Base-by-base conservation (phyloP, 495 filamentous ascomycete genomes). In the Neurospora cerealis region DNA sequence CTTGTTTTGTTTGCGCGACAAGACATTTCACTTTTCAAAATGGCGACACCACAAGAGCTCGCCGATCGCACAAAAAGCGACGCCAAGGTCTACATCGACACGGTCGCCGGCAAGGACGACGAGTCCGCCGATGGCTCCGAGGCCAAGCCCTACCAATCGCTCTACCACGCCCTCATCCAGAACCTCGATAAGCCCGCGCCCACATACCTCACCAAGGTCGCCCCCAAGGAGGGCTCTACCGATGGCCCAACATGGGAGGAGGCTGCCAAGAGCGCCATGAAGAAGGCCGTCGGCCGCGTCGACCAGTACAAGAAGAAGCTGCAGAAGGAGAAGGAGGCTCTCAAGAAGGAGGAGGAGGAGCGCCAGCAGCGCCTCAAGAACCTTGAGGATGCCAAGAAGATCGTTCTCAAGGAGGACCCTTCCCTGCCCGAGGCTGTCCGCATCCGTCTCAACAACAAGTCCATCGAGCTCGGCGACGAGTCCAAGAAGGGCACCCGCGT, bases 361-460 rank as follows among this genome's bases (percentile, higher is more conserved):
- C 88, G 91, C 70, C 88, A 91, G 73, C 90, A 91, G 78, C 81
- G 83, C n/a, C 73, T 83, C 54, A 80, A 84, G 81, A 87, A 89
- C 69, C 86, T 97, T 40, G 93, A 97, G 78, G 91, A 95, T 71
- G 92, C 93, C n/a, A 94, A 96, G 86, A 93, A 94, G 85, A 86
- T 98, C 72, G 83, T 92, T 34, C 88, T 99, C 75, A 88, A 86
- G 76, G 92, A 98, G 81, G 93, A 99, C 77, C 72, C 85, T 17
- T 90, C 89, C n/a, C 85, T 97, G 42, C 94, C 95, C 39, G 87
- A 89, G 80, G 91, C 96, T 1, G 84, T 91, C 74, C 90, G 87
- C 80, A 94, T 95, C 79, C 89, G 90, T 77, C 88, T 94, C 75
- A 87, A 88, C 77, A 87, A 88, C 78, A 92, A 89, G 79, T 85